Evolutionary conservation across 768 basidiomycete genomes (phyloP).

Genomic region (Macrocybe gigantea): DNA sequence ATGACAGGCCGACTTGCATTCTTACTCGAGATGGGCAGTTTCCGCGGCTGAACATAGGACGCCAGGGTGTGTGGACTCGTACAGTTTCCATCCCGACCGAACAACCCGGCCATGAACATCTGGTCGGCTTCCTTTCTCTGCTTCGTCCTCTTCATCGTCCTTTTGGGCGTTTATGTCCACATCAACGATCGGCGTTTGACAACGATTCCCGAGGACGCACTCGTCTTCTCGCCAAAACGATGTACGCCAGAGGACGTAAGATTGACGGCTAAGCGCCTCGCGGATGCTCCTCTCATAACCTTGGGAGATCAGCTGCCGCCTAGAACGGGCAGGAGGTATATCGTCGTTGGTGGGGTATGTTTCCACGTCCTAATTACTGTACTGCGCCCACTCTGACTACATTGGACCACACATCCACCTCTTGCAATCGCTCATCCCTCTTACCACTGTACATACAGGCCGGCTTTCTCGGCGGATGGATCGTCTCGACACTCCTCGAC

Average conservation of each 20-base stretch:
- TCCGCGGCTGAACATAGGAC: no score
- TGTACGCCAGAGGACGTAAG: conserved; percentile 37
- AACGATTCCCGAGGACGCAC: conserved; percentile 41
- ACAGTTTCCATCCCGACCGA: no score
- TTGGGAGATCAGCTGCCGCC: conserved; percentile 49
- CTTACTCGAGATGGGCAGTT: no score
- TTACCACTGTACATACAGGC: conserved; percentile 32
- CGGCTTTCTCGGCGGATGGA: conserved; percentile 77
- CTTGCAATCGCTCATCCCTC: not conserved
- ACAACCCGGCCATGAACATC: no score
- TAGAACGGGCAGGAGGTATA: conserved; percentile 69
- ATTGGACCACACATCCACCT: no score
- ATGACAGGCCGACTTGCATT: no score
- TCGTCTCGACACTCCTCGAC: conserved; percentile 58
- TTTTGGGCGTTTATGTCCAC: conserved; percentile 23
- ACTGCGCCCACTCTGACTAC: no score
- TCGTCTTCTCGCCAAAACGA: conserved; percentile 47
- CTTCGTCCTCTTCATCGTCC: conserved; percentile 3
- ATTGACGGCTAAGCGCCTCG: conserved; percentile 29
- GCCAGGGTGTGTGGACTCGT: no score
- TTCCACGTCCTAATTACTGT: not conserved
- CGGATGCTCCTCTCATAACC: conserved; percentile 23
- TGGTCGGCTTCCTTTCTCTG: not conserved
- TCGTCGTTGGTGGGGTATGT: conserved; percentile 64
- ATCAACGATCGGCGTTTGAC: conserved; percentile 51